Base-by-base conservation (phyloP, 2,329 filamentous ascomycete species). In the Aureobasidium pullulans region DNA sequence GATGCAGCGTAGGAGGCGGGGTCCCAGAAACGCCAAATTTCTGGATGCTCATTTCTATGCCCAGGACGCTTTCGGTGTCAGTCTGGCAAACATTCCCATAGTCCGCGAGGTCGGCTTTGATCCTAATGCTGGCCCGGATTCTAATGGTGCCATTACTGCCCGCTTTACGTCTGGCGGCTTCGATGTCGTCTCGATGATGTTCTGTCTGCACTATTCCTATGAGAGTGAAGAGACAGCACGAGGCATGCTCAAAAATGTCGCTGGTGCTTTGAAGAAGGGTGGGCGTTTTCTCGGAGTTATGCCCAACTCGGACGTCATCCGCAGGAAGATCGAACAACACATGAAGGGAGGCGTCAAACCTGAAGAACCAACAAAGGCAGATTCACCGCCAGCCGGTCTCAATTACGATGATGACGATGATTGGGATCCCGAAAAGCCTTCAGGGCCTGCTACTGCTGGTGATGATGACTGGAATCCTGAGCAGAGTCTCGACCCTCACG, bases 111-210 rank as follows among this genome's bases (percentile, higher is more conserved):
- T 99, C 32, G 94, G 94, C 23, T 96, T 96, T 66, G 89, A 96
- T 68, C 79, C 82, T 0, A 87, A 86, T 61, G 83, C 80, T 13
- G 85, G 77, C 67, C 89, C 78, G 0, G 80, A 78, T 31, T 72
- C 75, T 1, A 73, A 73, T 28, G 73, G 80, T 36, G 77, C 81
- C 66, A 76, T 77, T 76, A 88, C 84, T 73, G 85, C 84, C 40
- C 86, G 82, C 75, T 82, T 83, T 62, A 84, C 84, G 57, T 87
- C 87, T 59, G 92, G 93, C 42, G 77, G 78, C 4, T 99, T 97
- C 67, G 94, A 99, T 71, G 89, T 97, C 43, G 93, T 99, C 63
- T 91, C 88, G 70, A 96, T 96, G 84, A 99, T 99, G 94, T 99
- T 99, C 73, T 95, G 91, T 68, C 94, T 99, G 85, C 94, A 99